Conservation (phyloP, 2,329 filamentous ascomycete species). For the Tricladium varicosporioides region DNA sequence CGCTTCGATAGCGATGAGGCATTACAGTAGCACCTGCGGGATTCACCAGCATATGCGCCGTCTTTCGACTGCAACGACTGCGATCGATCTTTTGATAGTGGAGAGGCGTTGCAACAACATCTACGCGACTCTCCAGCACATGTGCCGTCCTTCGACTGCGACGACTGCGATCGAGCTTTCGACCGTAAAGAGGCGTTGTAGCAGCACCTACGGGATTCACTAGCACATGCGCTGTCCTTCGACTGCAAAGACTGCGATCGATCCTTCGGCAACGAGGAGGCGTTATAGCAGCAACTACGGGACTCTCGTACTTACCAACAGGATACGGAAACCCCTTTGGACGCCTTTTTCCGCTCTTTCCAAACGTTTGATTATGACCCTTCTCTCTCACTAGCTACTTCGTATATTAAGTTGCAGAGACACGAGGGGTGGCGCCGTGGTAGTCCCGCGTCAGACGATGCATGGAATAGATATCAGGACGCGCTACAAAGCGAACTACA, state of each 20-base stretch:
- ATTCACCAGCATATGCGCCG: background rate
- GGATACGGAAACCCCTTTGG: constrained; percentile 23
- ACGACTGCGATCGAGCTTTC: too few species aligned
- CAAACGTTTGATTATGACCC: constrained; percentile 28
- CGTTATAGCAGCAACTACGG: constrained; percentile 24
- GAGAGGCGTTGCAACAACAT: too few species aligned
- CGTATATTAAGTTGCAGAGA: constrained; percentile 28
- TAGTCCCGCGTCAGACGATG: constrained; percentile 15
- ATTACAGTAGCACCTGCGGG: constrained; percentile 24
- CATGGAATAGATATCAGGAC: constrained; percentile 24
- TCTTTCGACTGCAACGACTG: too few species aligned
- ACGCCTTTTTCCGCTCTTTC: constrained; percentile 27
- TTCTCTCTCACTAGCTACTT: constrained; percentile 30
- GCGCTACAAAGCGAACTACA: constrained; percentile 24
- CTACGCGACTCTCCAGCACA: too few species aligned
- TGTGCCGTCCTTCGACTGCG: too few species aligned
- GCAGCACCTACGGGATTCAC: too few species aligned
- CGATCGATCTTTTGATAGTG: too few species aligned
- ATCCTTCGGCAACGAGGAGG: constrained; percentile 23
- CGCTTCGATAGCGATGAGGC: constrained; percentile 23
- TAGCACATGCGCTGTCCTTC: constrained; percentile 9
- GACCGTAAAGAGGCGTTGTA: too few species aligned
- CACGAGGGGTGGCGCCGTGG: constrained; percentile 22
- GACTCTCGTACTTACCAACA: background rate
- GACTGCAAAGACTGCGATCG: constrained; percentile 20